phyloP scores from a whole-genome alignment of 2,329 filamentous ascomycete species.

The Calonectria honghensis region DNA sequence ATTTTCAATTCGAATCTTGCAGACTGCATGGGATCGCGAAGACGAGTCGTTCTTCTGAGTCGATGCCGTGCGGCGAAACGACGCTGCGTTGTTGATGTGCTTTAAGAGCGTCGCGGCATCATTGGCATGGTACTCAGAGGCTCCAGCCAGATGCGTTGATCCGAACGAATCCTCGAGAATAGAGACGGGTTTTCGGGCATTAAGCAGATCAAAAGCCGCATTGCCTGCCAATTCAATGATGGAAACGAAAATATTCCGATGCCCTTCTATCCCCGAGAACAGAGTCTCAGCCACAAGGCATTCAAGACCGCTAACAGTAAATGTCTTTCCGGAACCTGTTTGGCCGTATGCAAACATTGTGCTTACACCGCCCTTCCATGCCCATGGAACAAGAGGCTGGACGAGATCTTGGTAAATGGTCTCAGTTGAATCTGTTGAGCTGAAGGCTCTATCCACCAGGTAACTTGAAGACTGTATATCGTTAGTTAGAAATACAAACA shows the following conservation, averaged over 20 bases:
- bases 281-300: slow-evolving; percentile 62
- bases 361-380: slow-evolving; percentile 67
- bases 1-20: slow-evolving; percentile 66
- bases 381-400: slow-evolving; percentile 65
- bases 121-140: slow-evolving; percentile 60
- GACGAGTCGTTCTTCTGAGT: slow-evolving; percentile 68
- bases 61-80: slow-evolving; percentile 64
- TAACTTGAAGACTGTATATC: slow-evolving; percentile 58
- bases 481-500: neutral
- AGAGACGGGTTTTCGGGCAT: slow-evolving; percentile 62
- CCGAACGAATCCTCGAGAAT: slow-evolving; percentile 68
- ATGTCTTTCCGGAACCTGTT: slow-evolving; percentile 70
- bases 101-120: slow-evolving; percentile 55
- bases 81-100: slow-evolving; percentile 61
- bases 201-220: slow-evolving; percentile 63
- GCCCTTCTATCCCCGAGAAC: slow-evolving; percentile 54
- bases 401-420: slow-evolving; percentile 65
- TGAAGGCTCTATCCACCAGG: slow-evolving; percentile 61
- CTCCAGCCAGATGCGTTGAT: slow-evolving; percentile 65
- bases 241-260: slow-evolving; percentile 59
- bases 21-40: slow-evolving; percentile 69
- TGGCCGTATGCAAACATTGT: slow-evolving; percentile 70
- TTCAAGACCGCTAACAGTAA: slow-evolving; percentile 65
- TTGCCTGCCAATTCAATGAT: slow-evolving; percentile 64
- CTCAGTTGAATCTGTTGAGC: slow-evolving; percentile 59